Evolutionary conservation across 371 early-diverging fungal genomes (phyloP).

Genomic region (Apophysomyces elegans): DNA sequence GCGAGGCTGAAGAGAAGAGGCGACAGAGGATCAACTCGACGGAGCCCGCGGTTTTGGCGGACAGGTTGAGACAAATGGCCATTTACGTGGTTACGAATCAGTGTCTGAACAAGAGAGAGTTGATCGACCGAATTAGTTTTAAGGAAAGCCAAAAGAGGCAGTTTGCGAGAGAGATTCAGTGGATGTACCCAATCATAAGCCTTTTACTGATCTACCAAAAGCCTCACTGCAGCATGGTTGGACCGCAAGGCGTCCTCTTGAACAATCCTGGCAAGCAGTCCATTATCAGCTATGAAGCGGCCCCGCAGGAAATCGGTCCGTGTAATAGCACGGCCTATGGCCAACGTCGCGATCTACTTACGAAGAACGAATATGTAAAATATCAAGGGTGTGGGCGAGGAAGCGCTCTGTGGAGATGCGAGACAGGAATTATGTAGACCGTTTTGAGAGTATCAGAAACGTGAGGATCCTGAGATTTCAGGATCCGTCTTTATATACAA

Average conservation of each 20-base stretch:
- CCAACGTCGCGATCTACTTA: too few species aligned
- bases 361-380: too few species aligned
- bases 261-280: not conserved
- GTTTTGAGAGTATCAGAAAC: too few species aligned
- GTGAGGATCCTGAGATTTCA: too few species aligned
- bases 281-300: slow-evolving; percentile 18
- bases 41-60: slow-evolving; percentile 12
- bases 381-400: too few species aligned
- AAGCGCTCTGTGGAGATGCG: too few species aligned
- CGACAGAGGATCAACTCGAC: slow-evolving; percentile 15
- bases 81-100: slow-evolving; percentile 11
- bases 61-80: slow-evolving; percentile 12
- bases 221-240: not conserved
- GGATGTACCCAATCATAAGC: slow-evolving; percentile 23
- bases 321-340: too few species aligned
- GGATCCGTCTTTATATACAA: too few species aligned
- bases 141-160: slow-evolving; percentile 17
- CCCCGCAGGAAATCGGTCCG: slow-evolving; percentile 14
- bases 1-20: slow-evolving; percentile 23
- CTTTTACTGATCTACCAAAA: slow-evolving; percentile 13
- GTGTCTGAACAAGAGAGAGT: slow-evolving; percentile 22
- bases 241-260: not conserved
- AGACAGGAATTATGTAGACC: too few species aligned
- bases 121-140: too few species aligned
- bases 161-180: slow-evolving; percentile 4